These are phyloP conservation scores for Annulohypoxylon nitens DNA, from an alignment of 495 filamentous ascomycete genomes.

Conservation along the genomic window DNA sequence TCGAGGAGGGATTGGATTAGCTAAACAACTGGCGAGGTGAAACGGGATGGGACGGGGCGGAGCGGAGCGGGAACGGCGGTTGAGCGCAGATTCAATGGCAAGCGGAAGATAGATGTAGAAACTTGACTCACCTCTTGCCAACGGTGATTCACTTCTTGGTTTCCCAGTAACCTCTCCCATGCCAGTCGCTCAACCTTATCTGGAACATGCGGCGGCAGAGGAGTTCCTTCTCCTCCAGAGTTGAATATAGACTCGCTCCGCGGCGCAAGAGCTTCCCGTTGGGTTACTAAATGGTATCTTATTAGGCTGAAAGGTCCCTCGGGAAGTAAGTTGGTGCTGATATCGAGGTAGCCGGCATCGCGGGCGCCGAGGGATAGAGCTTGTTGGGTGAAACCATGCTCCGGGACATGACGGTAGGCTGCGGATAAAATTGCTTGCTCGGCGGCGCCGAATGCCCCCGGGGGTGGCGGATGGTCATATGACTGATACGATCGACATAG, in stretches of 20 bases:
- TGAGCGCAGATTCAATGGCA: neutral
- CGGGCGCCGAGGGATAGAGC: slow-evolving; percentile 82
- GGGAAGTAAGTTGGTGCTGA: slow-evolving; percentile 84
- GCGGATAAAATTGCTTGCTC: slow-evolving; percentile 85
- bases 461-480: slow-evolving; percentile 68
- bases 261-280: slow-evolving; percentile 61
- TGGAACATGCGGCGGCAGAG: slow-evolving; percentile 47
- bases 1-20: slow-evolving; percentile 2
- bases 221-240: slow-evolving; percentile 28
- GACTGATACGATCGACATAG: slow-evolving; percentile 75
- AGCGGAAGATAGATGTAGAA: neutral
- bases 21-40: neutral
- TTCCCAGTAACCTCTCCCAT: slow-evolving; percentile 79
- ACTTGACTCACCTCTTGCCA: slow-evolving; percentile 84
- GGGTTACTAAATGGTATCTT: slow-evolving; percentile 80
- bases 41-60: neutral
- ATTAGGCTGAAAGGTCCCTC: slow-evolving; percentile 84
- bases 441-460: slow-evolving; percentile 73
- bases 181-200: slow-evolving; percentile 73
- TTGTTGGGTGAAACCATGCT: slow-evolving; percentile 80
- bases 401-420: slow-evolving; percentile 81
- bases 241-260: slow-evolving; percentile 48
- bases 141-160: slow-evolving; percentile 73
- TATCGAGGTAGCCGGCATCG: slow-evolving; percentile 86
- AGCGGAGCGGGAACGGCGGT: neutral